Evolutionary conservation across 23 red algal species (phyloP).

Genomic region (Chondrus crispus): DNA sequence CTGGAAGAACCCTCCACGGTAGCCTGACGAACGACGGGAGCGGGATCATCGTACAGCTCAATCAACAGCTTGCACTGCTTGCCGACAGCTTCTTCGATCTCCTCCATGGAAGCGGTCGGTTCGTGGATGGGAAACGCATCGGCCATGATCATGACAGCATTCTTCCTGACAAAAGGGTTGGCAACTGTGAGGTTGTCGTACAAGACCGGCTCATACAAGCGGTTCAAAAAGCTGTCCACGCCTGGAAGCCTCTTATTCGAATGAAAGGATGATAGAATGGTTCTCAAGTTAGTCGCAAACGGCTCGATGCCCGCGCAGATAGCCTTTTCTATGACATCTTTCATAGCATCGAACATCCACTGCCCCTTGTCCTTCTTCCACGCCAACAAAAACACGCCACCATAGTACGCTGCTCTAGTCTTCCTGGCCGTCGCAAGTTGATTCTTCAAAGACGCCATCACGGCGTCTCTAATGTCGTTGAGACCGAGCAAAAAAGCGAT

Average conservation of each 20-base stretch:
- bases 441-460: conserved; percentile 15
- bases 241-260: conserved; percentile 37
- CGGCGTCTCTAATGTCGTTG: conserved; percentile 23
- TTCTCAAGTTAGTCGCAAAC: conserved; percentile 42
- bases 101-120: conserved; percentile 12
- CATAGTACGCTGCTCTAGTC: background rate
- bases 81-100: background rate
- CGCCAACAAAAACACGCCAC: conserved; percentile 23
- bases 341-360: background rate
- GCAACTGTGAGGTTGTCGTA: conserved; percentile 45
- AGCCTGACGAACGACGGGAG: conserved; percentile 42
- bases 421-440: conserved; percentile 26
- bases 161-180: conserved; percentile 32
- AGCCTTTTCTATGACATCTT: conserved; percentile 1
- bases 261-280: conserved; percentile 58
- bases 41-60: conserved; percentile 52
- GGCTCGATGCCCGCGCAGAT: conserved; percentile 26
- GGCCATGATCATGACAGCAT: conserved; percentile 47
- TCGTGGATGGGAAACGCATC: conserved; percentile 70
- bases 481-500: conserved; percentile 14
- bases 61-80: conserved; percentile 28
- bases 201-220: conserved; percentile 38
- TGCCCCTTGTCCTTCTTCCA: conserved; percentile 21
- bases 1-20: conserved; percentile 38
- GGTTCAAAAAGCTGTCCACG: conserved; percentile 41